phyloP scores from a whole-genome alignment of 768 basidiomycete genomes.

The Heimioporus sp. region DNA sequence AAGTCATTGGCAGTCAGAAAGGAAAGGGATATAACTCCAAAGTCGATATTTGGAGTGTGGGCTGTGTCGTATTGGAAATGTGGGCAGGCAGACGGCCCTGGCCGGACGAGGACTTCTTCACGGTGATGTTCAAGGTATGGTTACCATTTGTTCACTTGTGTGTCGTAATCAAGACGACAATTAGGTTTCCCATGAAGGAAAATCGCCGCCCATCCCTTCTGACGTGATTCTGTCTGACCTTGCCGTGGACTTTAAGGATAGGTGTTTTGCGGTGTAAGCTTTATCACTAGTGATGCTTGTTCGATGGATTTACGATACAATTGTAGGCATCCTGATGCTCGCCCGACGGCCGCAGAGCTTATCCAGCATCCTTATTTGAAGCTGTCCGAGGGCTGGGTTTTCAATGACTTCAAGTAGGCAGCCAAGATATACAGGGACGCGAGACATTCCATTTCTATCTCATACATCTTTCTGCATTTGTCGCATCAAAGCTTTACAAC shows the following conservation, averaged over 20 bases:
- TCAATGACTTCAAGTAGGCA: slow-evolving; percentile 49
- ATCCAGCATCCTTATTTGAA: slow-evolving; percentile 76
- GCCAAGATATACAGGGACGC: slow-evolving; percentile 16
- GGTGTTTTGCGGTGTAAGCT: slow-evolving; percentile 86
- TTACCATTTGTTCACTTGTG: not conserved
- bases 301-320: not conserved
- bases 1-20: slow-evolving; percentile 83
- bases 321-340: slow-evolving; percentile 75
- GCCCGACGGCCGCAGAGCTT: slow-evolving; percentile 77
- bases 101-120: slow-evolving; percentile 85
- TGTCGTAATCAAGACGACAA: not conserved
- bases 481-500: slow-evolving; percentile 15
- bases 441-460: slow-evolving; percentile 18
- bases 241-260: slow-evolving; percentile 82
- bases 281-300: not conserved
- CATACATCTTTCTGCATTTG: slow-evolving; percentile 25
- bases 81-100: slow-evolving; percentile 96
- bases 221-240: slow-evolving; percentile 72
- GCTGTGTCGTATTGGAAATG: slow-evolving; percentile 99
- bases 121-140: slow-evolving; percentile 91
- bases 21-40: slow-evolving; percentile 91
- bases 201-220: slow-evolving; percentile 86
- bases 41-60: slow-evolving; percentile 98
- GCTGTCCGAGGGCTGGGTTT: slow-evolving; percentile 72
- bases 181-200: slow-evolving; percentile 81